Base-by-base conservation (phyloP, 495 filamentous ascomycete genomes). In the Aspergillus heteromorphus region DNA sequence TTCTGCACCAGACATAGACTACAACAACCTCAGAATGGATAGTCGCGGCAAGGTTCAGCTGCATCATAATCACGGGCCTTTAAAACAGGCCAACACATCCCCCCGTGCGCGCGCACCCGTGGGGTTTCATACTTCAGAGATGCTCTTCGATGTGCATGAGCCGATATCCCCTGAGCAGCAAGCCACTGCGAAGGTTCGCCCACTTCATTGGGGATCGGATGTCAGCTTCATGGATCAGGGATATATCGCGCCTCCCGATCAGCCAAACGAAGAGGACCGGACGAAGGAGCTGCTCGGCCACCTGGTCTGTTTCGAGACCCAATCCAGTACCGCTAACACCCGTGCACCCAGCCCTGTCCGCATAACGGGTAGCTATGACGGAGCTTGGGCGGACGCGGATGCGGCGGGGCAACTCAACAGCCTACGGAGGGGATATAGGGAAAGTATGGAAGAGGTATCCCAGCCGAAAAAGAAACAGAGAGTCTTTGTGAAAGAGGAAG, bases 191-290 rank as follows among this genome's bases (percentile, higher is more conserved):
- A 74, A 73, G 52, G 64, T 61, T 18, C 67, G 71, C 13, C 63
- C 65, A 14, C 66, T 87, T 21, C 80, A 79, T 16, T 89, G 81
- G 77, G 86, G 86, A 17, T 86, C 86, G 0, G 86, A 89, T 67
- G 62, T 74, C 5, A 76, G 73, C 48, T 89, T 89, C 55, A 75
- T 72, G 57, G 69, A 73, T 10, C 77, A 81, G 58, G 77, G 75
- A 16, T 89, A 82, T 59, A 66, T 81, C 14, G 74, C 80, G 7
- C 73, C 69, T 2, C 72, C 78, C 3, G 72, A 77, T 25, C 74
- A 79, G 49, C 79, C 82, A 13, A 78, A 80, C n/a, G 76, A 73
- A 34, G 80, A 83, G 51, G 72, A 79, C 17, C 67, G 80, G 21
- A 76, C 76, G 23, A 73, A 75, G 40, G 73, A 78, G 19, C 69